Base-by-base conservation (phyloP, 208 protist species). In the Leishmania guyanensis region DNA sequence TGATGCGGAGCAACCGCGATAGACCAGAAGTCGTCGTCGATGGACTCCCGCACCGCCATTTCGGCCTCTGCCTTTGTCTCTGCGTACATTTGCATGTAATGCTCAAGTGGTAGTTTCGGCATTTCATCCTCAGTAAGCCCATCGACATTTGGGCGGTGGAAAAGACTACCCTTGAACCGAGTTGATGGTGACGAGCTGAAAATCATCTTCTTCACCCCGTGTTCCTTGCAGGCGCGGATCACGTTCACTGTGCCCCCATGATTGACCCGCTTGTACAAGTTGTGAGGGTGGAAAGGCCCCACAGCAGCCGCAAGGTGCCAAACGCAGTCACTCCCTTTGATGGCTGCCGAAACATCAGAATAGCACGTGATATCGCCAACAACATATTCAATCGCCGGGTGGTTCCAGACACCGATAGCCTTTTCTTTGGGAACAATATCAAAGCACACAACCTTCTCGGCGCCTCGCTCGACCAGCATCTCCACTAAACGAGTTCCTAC, bases 401-500 rank as follows among this genome's bases (percentile, higher is more conserved):
- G 86, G 22, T 91, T 56, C 95, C 95, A 98, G 20, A 90, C 78
- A 33, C 84, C 85, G 74, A 94, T 81, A 20, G 86, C 89, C 72
- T 93, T 93, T 60, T 95, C 90, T 58, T 91, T 89, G 0, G 95
- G 93, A 71, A 97, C 94, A 72, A 99, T 97, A 79, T 98, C 96
- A 83, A 98, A 97, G 86, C 89, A 93, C 3, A 98, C 88, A 0
- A 98, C 97, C 29, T 91, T 87, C 75, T 98, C 91, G 0, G 97
- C 97, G 20, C 97, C 98, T 53, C 97, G 91, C 86, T 99, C 98
- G 1, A 99, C 88, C 6, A 99, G 92, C 98, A 99, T 99, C 82
- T 99, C 97, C 4, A 98, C 96, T 58, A 99, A 83, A 26, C 98
- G 96, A 12, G 92, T 95, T 10, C 98, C 98, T 0, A 99, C 97